Base-by-base conservation (phyloP, 345 rosid species). In the Citropsis articulata region DNA sequence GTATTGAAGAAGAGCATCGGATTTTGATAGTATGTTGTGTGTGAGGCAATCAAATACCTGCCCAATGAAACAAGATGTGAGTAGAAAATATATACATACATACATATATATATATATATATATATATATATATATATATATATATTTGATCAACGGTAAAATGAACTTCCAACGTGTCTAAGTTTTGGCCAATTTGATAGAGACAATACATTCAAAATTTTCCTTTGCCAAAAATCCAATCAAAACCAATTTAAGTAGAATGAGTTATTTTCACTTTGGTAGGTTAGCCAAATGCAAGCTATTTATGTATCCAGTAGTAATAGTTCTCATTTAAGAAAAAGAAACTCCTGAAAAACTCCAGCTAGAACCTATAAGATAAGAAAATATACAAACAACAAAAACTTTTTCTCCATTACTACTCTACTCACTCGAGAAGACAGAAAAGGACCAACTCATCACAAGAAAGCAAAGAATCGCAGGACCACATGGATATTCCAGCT, bases 21-120 rank as follows among this genome's bases (percentile, higher is more conserved):
- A 69, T 91, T 83, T 61, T 89, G 90, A 77, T 93, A 91, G 81
- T 91, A 92, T 8, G 95, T 91, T 14, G 95, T 93, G 84, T 93
- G 97, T 28, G 94, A 93, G 40, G 95, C 97, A 31, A 90, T 92
- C 85, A 92, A 85, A 79, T 91, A 91, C 87, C 97, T 92, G 86
- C 28, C 67, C 35, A 28, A 81, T 27, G 13, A 21, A 78, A 74
- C 31, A 25, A 13, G 38, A 16, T 22, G 55, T 28, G 9, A 78
- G 66, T 62, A 28, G 74, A 48, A 7, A 35, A 35, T 35, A 35
- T 0, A 35, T 35, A 35, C 7, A 33, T 33, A 33, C 1, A 33
- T 33, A 5, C 7, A 16, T 12, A 66, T 2, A 35, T 35, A 1
- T 5, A 35, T 36, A 6, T 1, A 36, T 25, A 16, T 45, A 28